A percentile compares a stretch with the other conserved stretches of the same genome.
Evolutionary conservation across 306 rosid genomes (phyloP).

Genomic region (Corylus americana): DNA sequence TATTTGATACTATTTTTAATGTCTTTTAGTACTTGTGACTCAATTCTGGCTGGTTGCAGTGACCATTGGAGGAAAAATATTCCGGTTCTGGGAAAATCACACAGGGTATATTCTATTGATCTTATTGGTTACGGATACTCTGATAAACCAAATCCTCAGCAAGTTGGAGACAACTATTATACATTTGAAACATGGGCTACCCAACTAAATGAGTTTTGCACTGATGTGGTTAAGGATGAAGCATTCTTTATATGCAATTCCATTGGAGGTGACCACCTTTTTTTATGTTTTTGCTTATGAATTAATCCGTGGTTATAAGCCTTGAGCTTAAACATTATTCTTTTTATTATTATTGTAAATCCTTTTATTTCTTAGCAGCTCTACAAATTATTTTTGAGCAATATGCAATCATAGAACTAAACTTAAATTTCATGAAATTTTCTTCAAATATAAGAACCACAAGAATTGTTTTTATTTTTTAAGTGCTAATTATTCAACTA

Average conservation of each 20-base stretch:
- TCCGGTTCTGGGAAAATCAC: constrained; percentile 66
- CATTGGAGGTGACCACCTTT: constrained; percentile 69
- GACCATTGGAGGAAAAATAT: constrained; percentile 95
- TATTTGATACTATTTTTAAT: constrained; percentile 21
- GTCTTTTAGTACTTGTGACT: constrained; percentile 26
- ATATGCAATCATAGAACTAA: neutral
- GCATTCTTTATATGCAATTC: constrained; percentile 94
- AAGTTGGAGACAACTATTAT: constrained; percentile 63
- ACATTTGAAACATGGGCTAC: constrained; percentile 94
- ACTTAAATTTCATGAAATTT: neutral
- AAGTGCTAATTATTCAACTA: neutral
- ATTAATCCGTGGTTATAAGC: neutral
- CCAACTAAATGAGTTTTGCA: constrained; percentile 78
- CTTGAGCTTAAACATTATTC: neutral
- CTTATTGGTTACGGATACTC: constrained; percentile 98
- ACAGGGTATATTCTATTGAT: constrained; percentile 83
- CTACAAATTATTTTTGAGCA: neutral
- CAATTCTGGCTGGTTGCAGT: constrained; percentile 54
- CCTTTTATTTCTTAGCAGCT: neutral
- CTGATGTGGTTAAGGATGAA: constrained; percentile 65
- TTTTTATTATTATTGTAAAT: neutral
- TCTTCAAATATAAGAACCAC: neutral
- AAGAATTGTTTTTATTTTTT: neutral
- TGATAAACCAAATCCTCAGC: constrained; percentile 85
- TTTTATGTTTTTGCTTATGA: neutral